These are phyloP conservation scores for Penicilliopsis zonata DNA, from an alignment of 495 filamentous ascomycete genomes.

Conservation along the genomic window DNA sequence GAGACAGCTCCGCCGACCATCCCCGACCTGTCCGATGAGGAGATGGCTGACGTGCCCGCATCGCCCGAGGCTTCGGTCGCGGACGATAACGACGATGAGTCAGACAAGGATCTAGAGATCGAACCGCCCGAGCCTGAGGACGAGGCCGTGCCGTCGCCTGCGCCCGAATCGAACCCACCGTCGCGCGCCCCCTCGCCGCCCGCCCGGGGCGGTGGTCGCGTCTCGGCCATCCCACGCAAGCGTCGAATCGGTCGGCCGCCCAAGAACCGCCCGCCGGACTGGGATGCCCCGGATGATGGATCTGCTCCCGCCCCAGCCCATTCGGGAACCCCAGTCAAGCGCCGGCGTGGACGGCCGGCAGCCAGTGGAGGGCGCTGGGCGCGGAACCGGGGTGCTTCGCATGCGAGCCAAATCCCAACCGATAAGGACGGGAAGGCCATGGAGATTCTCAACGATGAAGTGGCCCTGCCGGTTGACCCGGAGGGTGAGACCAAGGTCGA, in stretches of 20 bases:
- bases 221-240: slow-evolving; percentile 53
- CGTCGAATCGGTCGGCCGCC: slow-evolving; percentile 77
- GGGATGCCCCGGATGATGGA: slow-evolving; percentile 50
- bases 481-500: slow-evolving; percentile 91
- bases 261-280: slow-evolving; percentile 68
- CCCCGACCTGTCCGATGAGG: slow-evolving; percentile 36
- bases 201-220: slow-evolving; percentile 19
- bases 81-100: slow-evolving; percentile 14
- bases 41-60: slow-evolving; percentile 30
- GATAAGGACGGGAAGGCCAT: slow-evolving; percentile 93
- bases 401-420: slow-evolving; percentile 68
- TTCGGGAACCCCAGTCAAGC: slow-evolving; percentile 45
- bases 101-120: slow-evolving; percentile 10
- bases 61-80: slow-evolving; percentile 26
- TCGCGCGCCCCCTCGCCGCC: slow-evolving; percentile 22
- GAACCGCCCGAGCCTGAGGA: slow-evolving; percentile 23
- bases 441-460: slow-evolving; percentile 85
- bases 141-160: slow-evolving; percentile 20
- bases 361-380: slow-evolving; percentile 59
- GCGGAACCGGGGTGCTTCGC: slow-evolving; percentile 56
- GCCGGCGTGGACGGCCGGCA: slow-evolving; percentile 56
- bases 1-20: slow-evolving; percentile 32
- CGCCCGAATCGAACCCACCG: slow-evolving; percentile 22
- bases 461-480: slow-evolving; percentile 72
- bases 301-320: slow-evolving; percentile 38